Conservation (phyloP, 2,329 filamentous ascomycete species). For the Neopestalotiopsis sp. region DNA sequence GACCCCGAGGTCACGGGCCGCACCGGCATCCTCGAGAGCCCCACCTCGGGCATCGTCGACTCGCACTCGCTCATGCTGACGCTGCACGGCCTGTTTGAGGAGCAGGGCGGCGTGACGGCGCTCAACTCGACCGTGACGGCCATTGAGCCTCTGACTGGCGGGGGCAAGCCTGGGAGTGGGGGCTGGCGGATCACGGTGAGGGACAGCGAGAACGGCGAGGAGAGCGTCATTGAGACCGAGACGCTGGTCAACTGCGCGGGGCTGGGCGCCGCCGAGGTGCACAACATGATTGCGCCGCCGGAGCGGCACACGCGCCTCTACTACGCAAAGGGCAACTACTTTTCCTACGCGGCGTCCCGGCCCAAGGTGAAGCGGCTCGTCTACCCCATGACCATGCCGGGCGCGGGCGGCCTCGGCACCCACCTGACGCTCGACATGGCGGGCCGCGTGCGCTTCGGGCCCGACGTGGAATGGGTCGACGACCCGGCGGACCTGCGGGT, state of each 20-base stretch:
- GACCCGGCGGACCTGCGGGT: conserved; percentile 72
- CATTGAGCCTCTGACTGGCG: conserved; percentile 55
- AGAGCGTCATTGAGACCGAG: conserved; percentile 70
- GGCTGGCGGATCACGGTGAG: conserved; percentile 74
- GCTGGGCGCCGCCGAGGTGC: conserved; percentile 74
- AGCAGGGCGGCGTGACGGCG: conserved; percentile 75
- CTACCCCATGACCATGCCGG: conserved; percentile 85
- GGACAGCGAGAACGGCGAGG: conserved; percentile 51
- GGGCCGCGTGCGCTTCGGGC: conserved; percentile 87
- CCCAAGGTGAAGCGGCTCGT: conserved; percentile 75
- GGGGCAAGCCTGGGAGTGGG: conserved; percentile 46
- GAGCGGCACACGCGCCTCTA: conserved; percentile 64
- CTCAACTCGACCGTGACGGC: conserved; percentile 68
- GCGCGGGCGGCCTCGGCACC: conserved; percentile 84
- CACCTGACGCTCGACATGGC: conserved; percentile 90
- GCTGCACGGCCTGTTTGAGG: conserved; percentile 77
- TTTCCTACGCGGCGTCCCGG: conserved; percentile 72
- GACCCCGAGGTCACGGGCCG: conserved; percentile 80
- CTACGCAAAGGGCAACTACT: conserved; percentile 97
- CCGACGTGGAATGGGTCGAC: conserved; percentile 93
- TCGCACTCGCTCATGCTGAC: conserved; percentile 84
- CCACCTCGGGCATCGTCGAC: conserved; percentile 89
- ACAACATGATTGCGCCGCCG: conserved; percentile 78
- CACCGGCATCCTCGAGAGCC: conserved; percentile 79
- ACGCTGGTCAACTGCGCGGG: conserved; percentile 87